phyloP scores from a whole-genome alignment of 2,329 filamentous ascomycete genomes.

The Catunica adiposa region DNA sequence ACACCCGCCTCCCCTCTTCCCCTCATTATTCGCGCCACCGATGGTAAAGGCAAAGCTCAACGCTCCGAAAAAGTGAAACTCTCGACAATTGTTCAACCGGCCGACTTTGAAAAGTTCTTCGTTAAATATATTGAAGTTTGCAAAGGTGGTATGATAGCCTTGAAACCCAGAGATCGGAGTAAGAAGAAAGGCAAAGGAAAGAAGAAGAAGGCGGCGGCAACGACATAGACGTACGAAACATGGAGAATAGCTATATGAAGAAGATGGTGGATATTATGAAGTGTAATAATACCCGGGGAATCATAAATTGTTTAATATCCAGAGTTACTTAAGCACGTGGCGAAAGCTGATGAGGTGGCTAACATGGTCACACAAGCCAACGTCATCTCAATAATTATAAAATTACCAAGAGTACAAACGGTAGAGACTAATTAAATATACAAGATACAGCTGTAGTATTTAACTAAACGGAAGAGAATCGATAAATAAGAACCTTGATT shows the following conservation, averaged over 20 bases:
- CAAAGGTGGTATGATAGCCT: constrained; percentile 68
- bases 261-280: neutral
- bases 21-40: constrained; percentile 67
- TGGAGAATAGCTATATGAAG: neutral
- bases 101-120: constrained; percentile 68
- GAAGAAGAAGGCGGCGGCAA: constrained; percentile 38
- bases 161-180: constrained; percentile 89
- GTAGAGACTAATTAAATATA: neutral
- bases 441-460: neutral
- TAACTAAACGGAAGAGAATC: neutral
- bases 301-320: neutral
- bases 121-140: constrained; percentile 74
- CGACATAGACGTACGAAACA: neutral
- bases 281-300: neutral
- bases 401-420: no score
- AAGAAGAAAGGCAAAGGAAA: constrained; percentile 70
- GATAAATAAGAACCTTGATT: neutral
- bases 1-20: constrained; percentile 47
- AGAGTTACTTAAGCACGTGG: no score
- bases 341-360: no score
- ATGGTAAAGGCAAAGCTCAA: constrained; percentile 51
- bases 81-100: constrained; percentile 64
- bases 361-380: no score
- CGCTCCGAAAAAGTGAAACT: constrained; percentile 51
- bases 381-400: no score